These are phyloP conservation scores for Sclerotinia minor DNA, from an alignment of 2,329 filamentous ascomycete species.

Conservation along the genomic window DNA sequence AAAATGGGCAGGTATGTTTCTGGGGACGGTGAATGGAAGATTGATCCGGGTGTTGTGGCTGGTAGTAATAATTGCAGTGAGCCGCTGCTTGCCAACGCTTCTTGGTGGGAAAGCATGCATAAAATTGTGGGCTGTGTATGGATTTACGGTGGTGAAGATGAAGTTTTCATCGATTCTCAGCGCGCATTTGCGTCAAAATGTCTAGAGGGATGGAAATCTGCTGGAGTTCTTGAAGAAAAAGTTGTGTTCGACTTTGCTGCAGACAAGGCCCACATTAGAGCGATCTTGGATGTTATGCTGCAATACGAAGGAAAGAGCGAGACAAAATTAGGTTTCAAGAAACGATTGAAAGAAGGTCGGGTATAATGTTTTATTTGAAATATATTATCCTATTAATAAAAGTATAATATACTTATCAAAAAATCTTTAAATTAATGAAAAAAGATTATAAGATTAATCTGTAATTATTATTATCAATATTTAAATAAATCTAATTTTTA, in stretches of 20 bases:
- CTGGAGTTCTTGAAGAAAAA: background rate
- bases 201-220: background rate
- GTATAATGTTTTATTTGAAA: too few species aligned
- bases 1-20: conserved; percentile 13
- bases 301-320: background rate
- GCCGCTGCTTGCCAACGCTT: conserved; percentile 8
- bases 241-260: background rate
- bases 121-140: background rate
- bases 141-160: conserved; percentile 5
- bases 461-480: too few species aligned
- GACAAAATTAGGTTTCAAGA: background rate
- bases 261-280: background rate
- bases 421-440: too few species aligned
- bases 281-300: conserved; percentile 3
- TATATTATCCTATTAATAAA: too few species aligned
- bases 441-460: too few species aligned
- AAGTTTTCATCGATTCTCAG: conserved; percentile 5
- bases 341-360: background rate
- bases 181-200: conserved; percentile 11
- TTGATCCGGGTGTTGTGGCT: background rate
- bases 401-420: too few species aligned
- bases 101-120: conserved; percentile 12
- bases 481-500: too few species aligned
- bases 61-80: conserved; percentile 5
- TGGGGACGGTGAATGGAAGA: background rate